Evolutionary conservation across 352 stramenopile species (phyloP).

Genomic region (Phytophthora pisi): DNA sequence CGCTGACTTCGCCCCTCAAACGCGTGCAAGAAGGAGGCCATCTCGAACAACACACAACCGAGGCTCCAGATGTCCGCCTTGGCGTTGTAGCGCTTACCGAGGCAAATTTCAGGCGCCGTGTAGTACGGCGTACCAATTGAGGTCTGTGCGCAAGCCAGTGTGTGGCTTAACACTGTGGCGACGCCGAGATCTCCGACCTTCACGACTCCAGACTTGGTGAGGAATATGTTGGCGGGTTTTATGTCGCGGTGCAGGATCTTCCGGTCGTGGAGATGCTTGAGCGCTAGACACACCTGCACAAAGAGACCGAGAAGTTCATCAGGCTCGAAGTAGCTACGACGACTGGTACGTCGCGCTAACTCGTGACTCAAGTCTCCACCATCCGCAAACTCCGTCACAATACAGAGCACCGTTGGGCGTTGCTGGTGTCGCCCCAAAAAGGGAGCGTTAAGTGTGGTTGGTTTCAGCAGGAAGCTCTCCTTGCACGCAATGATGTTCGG

Average conservation of each 20-base stretch:
- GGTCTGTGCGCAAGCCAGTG: constrained; percentile 73
- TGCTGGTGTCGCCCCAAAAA: constrained; percentile 7
- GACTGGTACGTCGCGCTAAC: constrained; percentile 40
- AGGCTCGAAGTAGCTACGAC: constrained; percentile 36
- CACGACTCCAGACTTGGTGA: constrained; percentile 64
- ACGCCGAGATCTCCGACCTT: constrained; percentile 86
- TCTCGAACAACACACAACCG: constrained; percentile 94
- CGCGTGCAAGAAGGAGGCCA: constrained; percentile 85
- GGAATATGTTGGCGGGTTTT: constrained; percentile 90
- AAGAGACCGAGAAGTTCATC: constrained; percentile 61
- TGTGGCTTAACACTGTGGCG: constrained; percentile 75
- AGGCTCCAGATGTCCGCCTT: constrained; percentile 96
- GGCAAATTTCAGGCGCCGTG: constrained; percentile 94
- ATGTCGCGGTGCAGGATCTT: constrained; percentile 90
- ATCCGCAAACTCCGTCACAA: constrained; percentile 87
- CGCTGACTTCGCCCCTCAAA: constrained; percentile 88
- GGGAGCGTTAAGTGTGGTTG: constrained; percentile 2
- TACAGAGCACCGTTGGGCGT: constrained; percentile 58
- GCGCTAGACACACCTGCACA: constrained; percentile 71
- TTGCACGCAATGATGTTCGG: constrained; percentile 86
- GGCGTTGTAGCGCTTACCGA: constrained; percentile 92
- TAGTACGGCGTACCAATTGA: constrained; percentile 90
- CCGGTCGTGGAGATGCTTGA: constrained; percentile 83
- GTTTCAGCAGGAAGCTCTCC: constrained; percentile 69
- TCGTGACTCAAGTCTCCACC: constrained; percentile 72